Evolutionary conservation across 2,329 filamentous ascomycete genomes (phyloP).

Genomic region (Aspergillus fumigatus): DNA sequence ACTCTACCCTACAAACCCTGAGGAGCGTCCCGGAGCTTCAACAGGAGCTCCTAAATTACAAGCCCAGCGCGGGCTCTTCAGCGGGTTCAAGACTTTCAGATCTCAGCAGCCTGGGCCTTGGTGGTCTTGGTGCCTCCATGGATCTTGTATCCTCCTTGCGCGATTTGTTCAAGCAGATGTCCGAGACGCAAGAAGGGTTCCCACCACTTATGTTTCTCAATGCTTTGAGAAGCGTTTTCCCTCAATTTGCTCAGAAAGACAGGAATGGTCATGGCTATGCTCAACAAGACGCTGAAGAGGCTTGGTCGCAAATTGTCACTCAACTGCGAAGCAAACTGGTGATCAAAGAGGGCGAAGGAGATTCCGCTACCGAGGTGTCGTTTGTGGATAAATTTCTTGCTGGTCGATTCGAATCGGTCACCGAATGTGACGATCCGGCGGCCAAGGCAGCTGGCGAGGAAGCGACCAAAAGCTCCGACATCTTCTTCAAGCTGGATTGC

Average conservation of each 20-base stretch:
- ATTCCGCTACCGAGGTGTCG: constrained; percentile 52
- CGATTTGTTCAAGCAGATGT: constrained; percentile 84
- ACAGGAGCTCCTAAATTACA: constrained; percentile 66
- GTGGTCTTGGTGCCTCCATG: constrained; percentile 55
- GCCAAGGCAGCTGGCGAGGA: constrained; percentile 72
- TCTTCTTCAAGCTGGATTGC: constrained; percentile 90
- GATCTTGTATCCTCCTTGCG: constrained; percentile 75
- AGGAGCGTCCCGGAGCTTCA: constrained; percentile 88
- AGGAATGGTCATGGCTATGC: constrained; percentile 80
- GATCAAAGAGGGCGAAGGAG: constrained; percentile 48
- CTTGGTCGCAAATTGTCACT: constrained; percentile 91
- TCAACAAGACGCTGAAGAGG: constrained; percentile 98
- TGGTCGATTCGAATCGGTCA: constrained; percentile 71
- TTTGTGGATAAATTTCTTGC: constrained; percentile 91
- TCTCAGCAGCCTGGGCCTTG: constrained; percentile 52
- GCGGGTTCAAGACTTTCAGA: constrained; percentile 36
- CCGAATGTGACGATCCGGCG: constrained; percentile 77
- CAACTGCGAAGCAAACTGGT: constrained; percentile 76
- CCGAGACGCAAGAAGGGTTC: constrained; percentile 81
- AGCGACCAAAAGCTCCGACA: constrained; percentile 62
- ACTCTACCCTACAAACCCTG: constrained; percentile 91
- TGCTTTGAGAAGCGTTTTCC: constrained; percentile 72
- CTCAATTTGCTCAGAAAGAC: constrained; percentile 87
- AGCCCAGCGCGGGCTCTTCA: constrained; percentile 28
- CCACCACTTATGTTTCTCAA: constrained; percentile 77